Conservation (phyloP, 345 rosid species). For the Boechera stricta region DNA sequence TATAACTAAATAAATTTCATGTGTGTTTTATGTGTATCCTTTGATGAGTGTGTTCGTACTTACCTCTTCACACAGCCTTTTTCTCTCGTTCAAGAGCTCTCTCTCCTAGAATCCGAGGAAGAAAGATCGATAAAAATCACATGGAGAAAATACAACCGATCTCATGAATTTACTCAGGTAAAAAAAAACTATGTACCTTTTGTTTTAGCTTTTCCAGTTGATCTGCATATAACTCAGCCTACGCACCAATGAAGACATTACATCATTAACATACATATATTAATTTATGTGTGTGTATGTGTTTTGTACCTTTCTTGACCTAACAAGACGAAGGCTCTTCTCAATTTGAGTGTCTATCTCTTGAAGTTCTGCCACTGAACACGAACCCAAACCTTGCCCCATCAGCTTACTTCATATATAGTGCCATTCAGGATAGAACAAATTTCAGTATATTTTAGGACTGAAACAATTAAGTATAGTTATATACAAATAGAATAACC, state of each 20-base stretch:
- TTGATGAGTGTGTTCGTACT: not conserved
- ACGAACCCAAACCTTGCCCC: constrained; percentile 60
- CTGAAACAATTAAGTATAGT: not conserved
- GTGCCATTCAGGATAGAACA: not conserved
- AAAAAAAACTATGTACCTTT: constrained; percentile 43
- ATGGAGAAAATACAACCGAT: not conserved
- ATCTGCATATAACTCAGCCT: constrained; percentile 58
- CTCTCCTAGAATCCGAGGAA: constrained; percentile 52
- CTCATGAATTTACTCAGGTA: too few species aligned
- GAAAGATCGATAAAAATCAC: not conserved
- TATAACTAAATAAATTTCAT: not conserved
- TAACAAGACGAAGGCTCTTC: constrained; percentile 56
- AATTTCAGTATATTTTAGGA: not conserved
- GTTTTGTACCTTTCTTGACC: constrained; percentile 68
- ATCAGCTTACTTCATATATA: constrained; percentile 58
- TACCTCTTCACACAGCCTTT: constrained; percentile 53
- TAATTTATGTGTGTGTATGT: not conserved
- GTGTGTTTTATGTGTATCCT: not conserved
- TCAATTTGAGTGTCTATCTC: constrained; percentile 55
- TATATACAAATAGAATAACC: not conserved
- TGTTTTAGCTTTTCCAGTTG: constrained; percentile 51
- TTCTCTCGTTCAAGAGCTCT: constrained; percentile 53
- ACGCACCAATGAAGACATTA: constrained; percentile 21
- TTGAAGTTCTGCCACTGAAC: constrained; percentile 58
- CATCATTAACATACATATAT: not conserved